A percentile compares a stretch with the other conserved stretches of the same genome.
Conservation (phyloP, 2,329 filamentous ascomycete species). For the Fusarium anguioides region DNA sequence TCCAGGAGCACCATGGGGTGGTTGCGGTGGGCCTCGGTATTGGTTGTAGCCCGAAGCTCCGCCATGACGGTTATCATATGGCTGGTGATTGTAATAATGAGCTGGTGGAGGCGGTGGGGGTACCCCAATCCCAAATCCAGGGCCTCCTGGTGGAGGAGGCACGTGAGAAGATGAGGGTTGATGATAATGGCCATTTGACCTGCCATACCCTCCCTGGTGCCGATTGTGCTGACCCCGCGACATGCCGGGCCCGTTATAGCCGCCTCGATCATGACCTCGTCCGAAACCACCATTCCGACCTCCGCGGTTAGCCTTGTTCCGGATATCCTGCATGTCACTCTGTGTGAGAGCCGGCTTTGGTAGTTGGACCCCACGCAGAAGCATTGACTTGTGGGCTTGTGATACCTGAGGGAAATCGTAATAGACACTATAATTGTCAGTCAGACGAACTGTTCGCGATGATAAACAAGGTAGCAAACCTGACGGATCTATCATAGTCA, state of each 20-base stretch:
- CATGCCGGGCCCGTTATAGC: conserved; percentile 46
- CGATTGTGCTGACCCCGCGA: conserved; percentile 37
- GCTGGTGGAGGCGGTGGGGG: conserved; percentile 48
- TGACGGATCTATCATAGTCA: conserved; percentile 87
- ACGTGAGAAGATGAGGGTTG: conserved; percentile 25
- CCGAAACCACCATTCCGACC: conserved; percentile 48
- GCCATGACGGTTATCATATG: conserved; percentile 25
- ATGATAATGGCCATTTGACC: conserved; percentile 28
- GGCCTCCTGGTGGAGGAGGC: conserved; percentile 49
- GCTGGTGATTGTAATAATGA: conserved; percentile 38
- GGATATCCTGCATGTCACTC: conserved; percentile 79
- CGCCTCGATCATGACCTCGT: conserved; percentile 40
- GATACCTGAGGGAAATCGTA: conserved; percentile 82
- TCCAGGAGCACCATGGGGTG: conserved; percentile 22
- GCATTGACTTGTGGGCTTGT: conserved; percentile 90
- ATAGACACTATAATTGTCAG: conserved; percentile 71
- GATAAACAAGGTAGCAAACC: conserved; percentile 62
- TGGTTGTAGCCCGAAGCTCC: conserved; percentile 39
- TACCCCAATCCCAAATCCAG: conserved; percentile 50
- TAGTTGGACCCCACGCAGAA: conserved; percentile 84
- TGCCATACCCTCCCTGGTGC: conserved; percentile 38
- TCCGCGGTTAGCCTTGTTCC: conserved; percentile 69
- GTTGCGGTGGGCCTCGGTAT: conserved; percentile 31
- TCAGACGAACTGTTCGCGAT: not conserved
- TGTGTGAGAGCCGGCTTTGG: conserved; percentile 77